Percentiles rank a stretch among this genome's conserved stretches.
Conservation (phyloP, 257 asterid genomes). For the Solanum sparsipilum region DNA sequence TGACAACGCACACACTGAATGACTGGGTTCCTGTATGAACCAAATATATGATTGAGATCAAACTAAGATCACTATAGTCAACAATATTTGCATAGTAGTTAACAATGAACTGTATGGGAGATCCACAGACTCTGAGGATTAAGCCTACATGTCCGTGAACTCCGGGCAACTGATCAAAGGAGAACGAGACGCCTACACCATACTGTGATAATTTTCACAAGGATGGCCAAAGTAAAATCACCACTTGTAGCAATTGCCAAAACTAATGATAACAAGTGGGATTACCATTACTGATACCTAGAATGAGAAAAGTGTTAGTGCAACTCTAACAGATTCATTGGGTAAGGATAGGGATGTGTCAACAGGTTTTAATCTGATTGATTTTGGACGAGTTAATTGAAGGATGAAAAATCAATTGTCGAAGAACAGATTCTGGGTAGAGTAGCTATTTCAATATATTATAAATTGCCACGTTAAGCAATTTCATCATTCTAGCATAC, state of each 20-base stretch:
- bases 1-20: slow-evolving; percentile 47
- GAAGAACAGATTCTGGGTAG: background rate
- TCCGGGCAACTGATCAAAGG: background rate
- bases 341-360: background rate
- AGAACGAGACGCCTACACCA: background rate
- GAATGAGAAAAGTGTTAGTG: background rate
- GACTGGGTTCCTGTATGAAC: slow-evolving; percentile 27
- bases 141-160: background rate
- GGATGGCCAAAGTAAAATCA: background rate
- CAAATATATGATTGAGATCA: background rate
- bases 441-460: background rate
- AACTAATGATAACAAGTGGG: background rate
- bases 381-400: background rate
- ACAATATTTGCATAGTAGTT: background rate
- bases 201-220: background rate
- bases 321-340: background rate
- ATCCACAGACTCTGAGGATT: background rate
- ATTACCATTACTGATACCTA: background rate
- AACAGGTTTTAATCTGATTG: background rate
- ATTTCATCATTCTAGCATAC: background rate
- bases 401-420: background rate
- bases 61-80: background rate
- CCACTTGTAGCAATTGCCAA: background rate
- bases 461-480: background rate
- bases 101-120: background rate